These are phyloP conservation scores for Colletotrichum brevisporum DNA, from an alignment of 2,329 filamentous ascomycete species.

Conservation along the genomic window DNA sequence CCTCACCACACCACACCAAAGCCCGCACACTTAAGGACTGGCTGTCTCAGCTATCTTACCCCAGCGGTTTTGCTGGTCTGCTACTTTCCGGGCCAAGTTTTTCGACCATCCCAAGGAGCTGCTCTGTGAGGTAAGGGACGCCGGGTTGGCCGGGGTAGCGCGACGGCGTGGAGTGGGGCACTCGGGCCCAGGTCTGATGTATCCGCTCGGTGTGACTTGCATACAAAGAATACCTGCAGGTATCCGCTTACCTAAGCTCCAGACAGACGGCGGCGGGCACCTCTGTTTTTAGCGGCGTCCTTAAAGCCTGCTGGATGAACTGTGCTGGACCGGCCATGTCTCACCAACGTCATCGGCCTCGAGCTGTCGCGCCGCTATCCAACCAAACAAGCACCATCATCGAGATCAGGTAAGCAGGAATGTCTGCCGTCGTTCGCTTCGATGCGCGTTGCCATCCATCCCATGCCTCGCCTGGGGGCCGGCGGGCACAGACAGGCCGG, in stretches of 20 bases:
- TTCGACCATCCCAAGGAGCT: background rate
- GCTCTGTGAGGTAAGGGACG: background rate
- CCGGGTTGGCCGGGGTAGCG: no score
- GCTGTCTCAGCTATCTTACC: background rate
- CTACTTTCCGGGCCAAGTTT: slow-evolving; percentile 12
- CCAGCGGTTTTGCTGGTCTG: background rate
- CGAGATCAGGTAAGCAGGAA: slow-evolving; percentile 16
- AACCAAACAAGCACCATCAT: slow-evolving; percentile 17
- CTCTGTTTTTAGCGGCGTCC: slow-evolving; percentile 4
- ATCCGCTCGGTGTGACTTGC: accelerated
- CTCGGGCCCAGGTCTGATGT: slow-evolving; percentile 1
- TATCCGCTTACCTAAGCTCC: slow-evolving; percentile 15
- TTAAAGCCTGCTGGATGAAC: slow-evolving; percentile 11
- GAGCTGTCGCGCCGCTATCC: slow-evolving; percentile 16
- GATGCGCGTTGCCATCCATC: slow-evolving; percentile 11
- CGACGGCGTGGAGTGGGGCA: background rate
- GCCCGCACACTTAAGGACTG: no score
- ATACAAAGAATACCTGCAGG: background rate
- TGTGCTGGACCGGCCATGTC: slow-evolving; percentile 29
- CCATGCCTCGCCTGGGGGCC: slow-evolving; percentile 3
- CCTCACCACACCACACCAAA: no score
- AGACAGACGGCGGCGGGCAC: background rate
- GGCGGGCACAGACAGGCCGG: slow-evolving; percentile 7
- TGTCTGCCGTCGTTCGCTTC: slow-evolving; percentile 10
- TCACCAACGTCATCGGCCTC: slow-evolving; percentile 39